Evolutionary conservation across 2,329 filamentous ascomycete genomes (phyloP), one percentile per base, ranked within the genome.

Genomic region (Penicillium sp.): DNA sequence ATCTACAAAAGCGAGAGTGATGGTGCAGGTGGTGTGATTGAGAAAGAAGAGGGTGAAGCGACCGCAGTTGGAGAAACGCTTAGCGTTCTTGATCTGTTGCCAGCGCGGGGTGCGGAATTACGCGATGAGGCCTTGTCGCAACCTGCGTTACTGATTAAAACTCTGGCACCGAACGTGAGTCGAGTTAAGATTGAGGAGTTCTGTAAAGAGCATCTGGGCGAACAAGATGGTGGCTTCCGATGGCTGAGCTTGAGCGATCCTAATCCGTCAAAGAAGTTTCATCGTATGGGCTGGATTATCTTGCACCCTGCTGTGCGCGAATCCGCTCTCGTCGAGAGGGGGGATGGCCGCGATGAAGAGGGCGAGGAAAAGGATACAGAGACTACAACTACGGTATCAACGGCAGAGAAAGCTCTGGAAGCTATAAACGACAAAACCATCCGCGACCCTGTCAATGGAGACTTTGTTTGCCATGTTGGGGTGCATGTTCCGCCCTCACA

Each of bases 401-500:
- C 88, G 2, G 91, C 91, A 0, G 89, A 96, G 47, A 93, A 89
- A 67, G 93, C 93, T 1, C 81, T 97, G 0, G 91, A 94, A 60
- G 90, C 91, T n/a, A 88, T 99, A 65, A 97, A 99, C 66, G 91
- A 92, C 64, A 97, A 99, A 78, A 96, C 91, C 0, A 96, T 99
- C 60, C 91, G 96, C 66, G 94, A 99, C 68, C 88, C 96, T 63
- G 86, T 89, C 48, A 88, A 93, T 52, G 94, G 94, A 42, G 94
- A 99, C 70, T 99, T 99, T 71, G 93, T 93, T 28, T 97, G 94
- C 69, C 94, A 99, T 68, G 94, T 97, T 50, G 94, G 94, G 59
- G 89, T 99, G 21, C 94, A 99, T 73, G 91, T 91, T 60, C 92
- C 94, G 3, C 91, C 93, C 2, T 82, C 83, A 38, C 86, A 91